These are phyloP conservation scores for Boletus pseudo-olivaceus DNA, from an alignment of 768 basidiomycete species.

Conservation along the genomic window DNA sequence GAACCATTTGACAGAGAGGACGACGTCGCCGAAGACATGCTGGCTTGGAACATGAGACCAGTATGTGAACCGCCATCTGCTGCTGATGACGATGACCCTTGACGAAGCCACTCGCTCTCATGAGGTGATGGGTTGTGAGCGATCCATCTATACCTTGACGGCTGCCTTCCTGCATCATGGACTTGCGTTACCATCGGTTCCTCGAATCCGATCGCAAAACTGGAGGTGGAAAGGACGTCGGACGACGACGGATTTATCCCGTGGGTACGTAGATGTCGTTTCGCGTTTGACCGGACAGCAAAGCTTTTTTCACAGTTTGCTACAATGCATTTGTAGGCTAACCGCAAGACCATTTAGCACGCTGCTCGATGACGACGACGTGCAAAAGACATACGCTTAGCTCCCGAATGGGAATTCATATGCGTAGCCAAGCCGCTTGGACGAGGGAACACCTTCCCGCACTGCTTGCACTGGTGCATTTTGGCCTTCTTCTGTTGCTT, in stretches of 20 bases:
- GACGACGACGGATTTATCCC: slow-evolving; percentile 40
- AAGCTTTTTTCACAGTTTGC: slow-evolving; percentile 63
- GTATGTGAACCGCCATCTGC: slow-evolving; percentile 20
- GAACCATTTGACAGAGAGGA: slow-evolving; percentile 32
- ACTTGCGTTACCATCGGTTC: slow-evolving; percentile 44
- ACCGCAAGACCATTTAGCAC: slow-evolving; percentile 5
- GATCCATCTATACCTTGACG: slow-evolving; percentile 40
- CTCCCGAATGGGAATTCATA: slow-evolving; percentile 52
- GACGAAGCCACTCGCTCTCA: slow-evolving; percentile 26
- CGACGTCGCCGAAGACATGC: slow-evolving; percentile 36
- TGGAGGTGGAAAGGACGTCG: slow-evolving; percentile 19
- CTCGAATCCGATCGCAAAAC: slow-evolving; percentile 43
- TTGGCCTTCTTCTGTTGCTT: slow-evolving; percentile 39
- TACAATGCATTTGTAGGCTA: slow-evolving; percentile 47
- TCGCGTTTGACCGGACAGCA: slow-evolving; percentile 78
- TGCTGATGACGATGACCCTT: slow-evolving; percentile 6
- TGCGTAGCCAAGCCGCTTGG: slow-evolving; percentile 51
- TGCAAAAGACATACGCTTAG: slow-evolving; percentile 39
- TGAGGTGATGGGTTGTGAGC: slow-evolving; percentile 35
- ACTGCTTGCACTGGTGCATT: slow-evolving; percentile 47
- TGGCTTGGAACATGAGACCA: slow-evolving; percentile 34
- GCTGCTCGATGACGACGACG: not conserved
- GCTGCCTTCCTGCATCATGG: slow-evolving; percentile 36
- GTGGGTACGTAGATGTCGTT: slow-evolving; percentile 75
- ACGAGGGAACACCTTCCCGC: slow-evolving; percentile 45